phyloP scores from a whole-genome alignment of 345 rosid species.

The Lepidium didymum region DNA sequence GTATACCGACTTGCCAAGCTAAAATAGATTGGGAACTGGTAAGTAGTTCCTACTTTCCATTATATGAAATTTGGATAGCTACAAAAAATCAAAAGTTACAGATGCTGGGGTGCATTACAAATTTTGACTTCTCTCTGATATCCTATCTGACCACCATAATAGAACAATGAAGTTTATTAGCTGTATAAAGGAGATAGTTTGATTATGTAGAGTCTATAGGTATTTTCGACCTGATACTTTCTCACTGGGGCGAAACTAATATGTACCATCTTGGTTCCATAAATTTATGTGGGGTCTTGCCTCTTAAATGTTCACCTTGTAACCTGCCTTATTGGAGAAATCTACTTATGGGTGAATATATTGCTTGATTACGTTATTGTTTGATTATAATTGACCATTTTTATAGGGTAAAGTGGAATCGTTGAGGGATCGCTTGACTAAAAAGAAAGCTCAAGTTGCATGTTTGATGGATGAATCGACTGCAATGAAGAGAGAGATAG shows the following conservation, averaged over 20 bases:
- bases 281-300: conserved; percentile 2
- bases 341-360: neutral
- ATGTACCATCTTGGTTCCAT: neutral
- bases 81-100: neutral
- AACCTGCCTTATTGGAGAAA: neutral
- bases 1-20: conserved; percentile 87
- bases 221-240: neutral
- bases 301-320: neutral
- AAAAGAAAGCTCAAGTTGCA: conserved; percentile 73
- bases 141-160: neutral
- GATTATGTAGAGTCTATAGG: neutral
- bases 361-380: conserved; percentile 2
- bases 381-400: conserved; percentile 8
- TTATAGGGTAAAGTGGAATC: conserved; percentile 52
- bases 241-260: neutral
- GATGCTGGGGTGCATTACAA: neutral
- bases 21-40: conserved; percentile 70
- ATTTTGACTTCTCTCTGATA: neutral
- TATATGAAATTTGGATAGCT: neutral
- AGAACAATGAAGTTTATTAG: neutral
- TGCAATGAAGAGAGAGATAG: conserved; percentile 63
- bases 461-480: conserved; percentile 59
- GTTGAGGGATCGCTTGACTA: conserved; percentile 38
- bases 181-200: neutral
- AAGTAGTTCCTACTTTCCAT: conserved; percentile 33